Evolutionary conservation across 164 flowering plant species (phyloP).

Genomic region (Magnolia changhungtana): DNA sequence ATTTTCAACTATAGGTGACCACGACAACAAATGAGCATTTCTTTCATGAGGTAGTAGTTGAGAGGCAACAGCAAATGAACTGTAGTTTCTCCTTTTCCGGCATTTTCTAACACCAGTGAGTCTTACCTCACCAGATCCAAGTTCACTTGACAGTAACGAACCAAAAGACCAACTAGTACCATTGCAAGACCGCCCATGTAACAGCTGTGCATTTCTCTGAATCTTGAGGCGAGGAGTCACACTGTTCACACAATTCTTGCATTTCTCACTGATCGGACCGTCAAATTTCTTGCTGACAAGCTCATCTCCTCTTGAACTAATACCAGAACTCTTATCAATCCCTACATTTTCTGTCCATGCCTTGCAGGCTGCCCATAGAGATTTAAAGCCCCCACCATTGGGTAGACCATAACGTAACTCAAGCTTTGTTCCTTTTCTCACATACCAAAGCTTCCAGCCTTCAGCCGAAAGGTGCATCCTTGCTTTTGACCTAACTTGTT

Average conservation of each 20-base stretch:
- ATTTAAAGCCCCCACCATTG: conserved; percentile 25
- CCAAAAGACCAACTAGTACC: conserved; percentile 8
- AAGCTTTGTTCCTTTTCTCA: conserved; percentile 1
- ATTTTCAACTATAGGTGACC: conserved; percentile 1
- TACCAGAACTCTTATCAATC: neutral
- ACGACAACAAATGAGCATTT: neutral
- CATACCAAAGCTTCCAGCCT: conserved; percentile 47
- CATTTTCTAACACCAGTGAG: conserved; percentile 10
- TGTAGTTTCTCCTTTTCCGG: conserved; percentile 16
- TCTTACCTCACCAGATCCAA: conserved; percentile 1
- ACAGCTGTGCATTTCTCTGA: conserved; percentile 7
- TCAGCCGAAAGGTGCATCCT: conserved; percentile 49
- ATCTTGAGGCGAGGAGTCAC: neutral
- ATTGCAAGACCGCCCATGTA: conserved; percentile 6
- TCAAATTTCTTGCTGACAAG: conserved; percentile 2
- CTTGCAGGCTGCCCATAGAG: conserved; percentile 55
- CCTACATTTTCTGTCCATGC: conserved; percentile 24
- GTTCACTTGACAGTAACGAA: conserved; percentile 3
- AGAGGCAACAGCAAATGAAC: conserved; percentile 7
- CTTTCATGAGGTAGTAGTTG: conserved; percentile 5
- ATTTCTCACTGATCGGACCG: conserved; percentile 1
- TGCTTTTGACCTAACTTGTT: conserved; percentile 25
- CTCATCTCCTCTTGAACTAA: neutral
- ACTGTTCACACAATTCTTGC: conserved; percentile 2
- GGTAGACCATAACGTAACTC: conserved; percentile 48